A percentile compares a stretch with the other conserved stretches of the same genome.
These are phyloP conservation scores for Leishmania martiniquensis DNA, from an alignment of 208 protist genomes.

Conservation along the genomic window DNA sequence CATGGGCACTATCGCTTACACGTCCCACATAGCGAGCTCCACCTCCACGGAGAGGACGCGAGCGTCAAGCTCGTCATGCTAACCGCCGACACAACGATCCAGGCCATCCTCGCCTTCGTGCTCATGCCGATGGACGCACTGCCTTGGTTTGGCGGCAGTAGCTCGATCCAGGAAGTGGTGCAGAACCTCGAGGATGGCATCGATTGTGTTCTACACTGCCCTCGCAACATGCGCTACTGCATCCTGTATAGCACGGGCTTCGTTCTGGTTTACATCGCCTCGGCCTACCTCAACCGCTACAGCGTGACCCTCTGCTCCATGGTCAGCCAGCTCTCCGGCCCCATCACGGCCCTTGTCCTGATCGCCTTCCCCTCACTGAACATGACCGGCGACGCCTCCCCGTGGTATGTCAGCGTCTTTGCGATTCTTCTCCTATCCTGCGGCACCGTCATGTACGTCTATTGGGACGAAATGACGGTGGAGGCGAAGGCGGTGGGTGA, in stretches of 20 bases:
- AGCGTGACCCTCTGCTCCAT: constrained; percentile 71
- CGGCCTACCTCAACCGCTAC: constrained; percentile 68
- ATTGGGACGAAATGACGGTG: constrained; percentile 52
- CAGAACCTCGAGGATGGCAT: constrained; percentile 41
- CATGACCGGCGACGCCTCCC: constrained; percentile 36
- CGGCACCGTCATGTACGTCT: constrained; percentile 53
- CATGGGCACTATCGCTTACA: not conserved
- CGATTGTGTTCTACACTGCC: constrained; percentile 49
- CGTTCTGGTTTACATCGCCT: constrained; percentile 48
- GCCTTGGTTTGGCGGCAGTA: constrained; percentile 58
- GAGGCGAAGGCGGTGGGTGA: constrained; percentile 45
- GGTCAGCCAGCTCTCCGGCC: constrained; percentile 59
- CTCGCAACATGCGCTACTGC: constrained; percentile 59
- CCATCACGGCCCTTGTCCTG: constrained; percentile 56
- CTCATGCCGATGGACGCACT: constrained; percentile 58
- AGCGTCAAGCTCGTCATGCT: constrained; percentile 71
- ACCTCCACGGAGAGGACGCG: constrained; percentile 43
- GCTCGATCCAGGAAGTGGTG: constrained; percentile 34
- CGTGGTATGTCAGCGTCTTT: constrained; percentile 48
- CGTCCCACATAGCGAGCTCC: not conserved
- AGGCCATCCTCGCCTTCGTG: constrained; percentile 35
- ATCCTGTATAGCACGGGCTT: constrained; percentile 55
- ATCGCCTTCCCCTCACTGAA: constrained; percentile 49
- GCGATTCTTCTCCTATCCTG: constrained; percentile 32
- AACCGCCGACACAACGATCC: constrained; percentile 42